Percentiles rank a stretch among this genome's conserved stretches.
These are phyloP conservation scores for Adansonia madagascariensis DNA, from an alignment of 441 rosid genomes.

Conservation along the genomic window DNA sequence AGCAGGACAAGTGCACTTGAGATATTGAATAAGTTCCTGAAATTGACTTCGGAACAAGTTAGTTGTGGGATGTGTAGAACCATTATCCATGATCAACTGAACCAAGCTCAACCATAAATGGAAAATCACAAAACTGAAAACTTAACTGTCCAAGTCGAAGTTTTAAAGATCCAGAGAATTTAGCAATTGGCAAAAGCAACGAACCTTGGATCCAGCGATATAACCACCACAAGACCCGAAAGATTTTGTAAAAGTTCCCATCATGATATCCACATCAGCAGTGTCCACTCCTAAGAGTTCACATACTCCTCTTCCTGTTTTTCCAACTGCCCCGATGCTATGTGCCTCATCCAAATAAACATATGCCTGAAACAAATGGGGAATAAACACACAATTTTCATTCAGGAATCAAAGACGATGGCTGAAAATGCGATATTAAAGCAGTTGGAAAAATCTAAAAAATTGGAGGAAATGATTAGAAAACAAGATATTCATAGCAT, in stretches of 20 bases:
- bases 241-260: constrained; percentile 95
- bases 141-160: neutral
- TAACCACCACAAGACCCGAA: constrained; percentile 95
- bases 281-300: constrained; percentile 87
- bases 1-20: constrained; percentile 77
- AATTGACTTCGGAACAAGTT: constrained; percentile 4
- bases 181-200: constrained; percentile 15
- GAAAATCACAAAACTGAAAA: neutral
- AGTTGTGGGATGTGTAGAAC: neutral
- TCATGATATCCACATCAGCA: constrained; percentile 88
- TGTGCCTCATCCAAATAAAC: constrained; percentile 86
- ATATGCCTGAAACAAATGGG: constrained; percentile 53
- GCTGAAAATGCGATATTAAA: neutral
- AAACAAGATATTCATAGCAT: neutral
- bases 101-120: too few species aligned
- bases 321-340: constrained; percentile 92
- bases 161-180: constrained; percentile 5
- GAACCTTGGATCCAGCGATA: constrained; percentile 87
- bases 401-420: neutral
- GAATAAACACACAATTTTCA: neutral
- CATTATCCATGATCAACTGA: neutral
- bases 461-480: neutral
- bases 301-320: constrained; percentile 89
- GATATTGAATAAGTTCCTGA: constrained; percentile 75
- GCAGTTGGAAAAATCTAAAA: neutral